A percentile compares a stretch with the other conserved stretches of the same genome.
Evolutionary conservation across 2,329 filamentous ascomycete genomes (phyloP).

Genomic region (Fusarium xyrophilum): DNA sequence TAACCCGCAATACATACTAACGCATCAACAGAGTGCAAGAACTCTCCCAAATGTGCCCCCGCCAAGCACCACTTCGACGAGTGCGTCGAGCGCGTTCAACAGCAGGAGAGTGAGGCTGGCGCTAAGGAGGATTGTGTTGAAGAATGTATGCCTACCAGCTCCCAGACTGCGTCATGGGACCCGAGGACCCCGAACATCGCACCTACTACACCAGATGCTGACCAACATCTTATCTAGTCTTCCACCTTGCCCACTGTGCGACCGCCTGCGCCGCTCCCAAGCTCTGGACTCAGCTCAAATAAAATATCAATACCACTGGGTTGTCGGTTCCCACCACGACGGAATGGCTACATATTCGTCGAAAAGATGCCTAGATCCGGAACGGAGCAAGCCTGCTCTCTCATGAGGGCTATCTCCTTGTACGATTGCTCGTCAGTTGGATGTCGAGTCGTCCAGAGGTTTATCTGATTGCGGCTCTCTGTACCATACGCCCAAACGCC

Average conservation of each 20-base stretch:
- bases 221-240: constrained; percentile 70
- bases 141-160: constrained; percentile 76
- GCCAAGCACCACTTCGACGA: constrained; percentile 98
- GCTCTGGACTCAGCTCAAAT: constrained; percentile 93
- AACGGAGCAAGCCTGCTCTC: constrained; percentile 32
- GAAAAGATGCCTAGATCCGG: constrained; percentile 37
- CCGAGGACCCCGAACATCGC: neutral
- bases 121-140: constrained; percentile 96
- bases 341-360: constrained; percentile 36
- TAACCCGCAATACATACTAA: constrained; percentile 28
- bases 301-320: constrained; percentile 51
- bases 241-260: constrained; percentile 97
- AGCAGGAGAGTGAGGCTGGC: constrained; percentile 70
- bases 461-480: constrained; percentile 36
- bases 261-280: constrained; percentile 92
- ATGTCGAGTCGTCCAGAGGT: constrained; percentile 28
- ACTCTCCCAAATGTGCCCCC: constrained; percentile 82
- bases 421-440: constrained; percentile 40
- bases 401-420: constrained; percentile 25
- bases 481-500: constrained; percentile 45
- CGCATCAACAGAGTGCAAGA: constrained; percentile 76
- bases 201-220: constrained; percentile 12
- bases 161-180: constrained; percentile 14
- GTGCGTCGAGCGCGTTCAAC: constrained; percentile 88
- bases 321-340: constrained; percentile 33